Conservation (phyloP, 306 rosid species). For the Medicago ruthenica region DNA sequence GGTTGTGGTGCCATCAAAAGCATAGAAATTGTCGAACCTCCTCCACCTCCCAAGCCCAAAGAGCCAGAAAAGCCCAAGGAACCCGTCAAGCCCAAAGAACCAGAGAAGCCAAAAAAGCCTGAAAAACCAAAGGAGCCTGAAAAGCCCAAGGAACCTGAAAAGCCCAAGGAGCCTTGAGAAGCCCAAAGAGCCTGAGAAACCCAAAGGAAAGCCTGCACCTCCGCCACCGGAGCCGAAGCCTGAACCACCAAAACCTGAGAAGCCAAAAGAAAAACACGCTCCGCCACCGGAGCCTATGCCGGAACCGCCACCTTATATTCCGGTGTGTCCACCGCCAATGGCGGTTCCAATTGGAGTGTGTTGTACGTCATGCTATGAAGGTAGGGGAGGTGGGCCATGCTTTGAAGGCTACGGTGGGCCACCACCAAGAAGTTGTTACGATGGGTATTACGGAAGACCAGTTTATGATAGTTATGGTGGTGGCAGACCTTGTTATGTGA, state of each 20-base stretch:
- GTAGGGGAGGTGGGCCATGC: constrained; percentile 56
- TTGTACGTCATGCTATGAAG: constrained; percentile 46
- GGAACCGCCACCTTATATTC: background rate
- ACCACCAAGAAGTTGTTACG: constrained; percentile 33
- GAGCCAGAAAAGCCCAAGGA: constrained; percentile 31
- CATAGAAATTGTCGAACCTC: constrained; percentile 72
- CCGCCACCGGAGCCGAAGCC: background rate
- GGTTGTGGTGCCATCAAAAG: constrained; percentile 59
- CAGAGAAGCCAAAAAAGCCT: background rate
- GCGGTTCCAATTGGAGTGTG: constrained; percentile 44
- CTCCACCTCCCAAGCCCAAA: constrained; percentile 57
- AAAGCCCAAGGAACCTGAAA: background rate
- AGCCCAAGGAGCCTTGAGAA: background rate
- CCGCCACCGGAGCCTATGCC: background rate
- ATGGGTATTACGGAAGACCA: constrained; percentile 53
- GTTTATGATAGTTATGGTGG: constrained; percentile 67
- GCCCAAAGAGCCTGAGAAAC: constrained; percentile 14
- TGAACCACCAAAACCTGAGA: background rate
- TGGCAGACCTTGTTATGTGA: constrained; percentile 44
- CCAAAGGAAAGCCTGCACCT: background rate
- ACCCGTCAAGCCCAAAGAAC: constrained; percentile 19
- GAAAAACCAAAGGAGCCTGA: background rate
- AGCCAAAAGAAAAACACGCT: background rate
- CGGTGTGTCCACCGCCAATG: background rate
- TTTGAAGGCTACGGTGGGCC: constrained; percentile 42